A percentile compares a stretch with the other conserved stretches of the same genome.
phyloP scores from a whole-genome alignment of 805 yeast species.

The Komagataella pseudopastoris region DNA sequence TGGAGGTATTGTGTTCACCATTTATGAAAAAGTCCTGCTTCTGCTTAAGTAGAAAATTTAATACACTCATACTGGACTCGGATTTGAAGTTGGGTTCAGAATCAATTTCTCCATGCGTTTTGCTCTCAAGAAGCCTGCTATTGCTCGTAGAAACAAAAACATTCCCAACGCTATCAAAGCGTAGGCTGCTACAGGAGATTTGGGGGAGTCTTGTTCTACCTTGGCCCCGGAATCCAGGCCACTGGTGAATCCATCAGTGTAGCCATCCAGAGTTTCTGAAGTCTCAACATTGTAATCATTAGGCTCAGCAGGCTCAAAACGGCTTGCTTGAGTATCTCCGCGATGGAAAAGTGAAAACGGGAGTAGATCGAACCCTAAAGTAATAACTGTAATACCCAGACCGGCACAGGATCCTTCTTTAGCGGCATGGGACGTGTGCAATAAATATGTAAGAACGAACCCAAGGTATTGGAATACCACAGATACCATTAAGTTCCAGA shows the following conservation, averaged over 20 bases:
- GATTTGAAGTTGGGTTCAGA: constrained; percentile 22
- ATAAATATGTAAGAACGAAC: constrained; percentile 73
- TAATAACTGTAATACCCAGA: constrained; percentile 69
- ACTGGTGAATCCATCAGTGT: constrained; percentile 14
- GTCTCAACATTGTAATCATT: constrained; percentile 34
- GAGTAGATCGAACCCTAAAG: constrained; percentile 47
- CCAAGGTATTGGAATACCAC: constrained; percentile 93
- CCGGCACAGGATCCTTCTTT: constrained; percentile 93
- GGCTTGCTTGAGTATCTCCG: constrained; percentile 13
- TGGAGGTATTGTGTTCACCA: constrained; percentile 96
- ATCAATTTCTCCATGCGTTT: constrained; percentile 61
- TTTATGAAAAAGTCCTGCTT: constrained; percentile 79
- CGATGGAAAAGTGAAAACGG: constrained; percentile 24
- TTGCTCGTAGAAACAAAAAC: constrained; percentile 48
- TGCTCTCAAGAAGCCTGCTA: constrained; percentile 65
- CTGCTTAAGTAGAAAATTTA: constrained; percentile 15
- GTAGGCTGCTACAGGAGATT: constrained; percentile 43
- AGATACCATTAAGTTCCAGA: constrained; percentile 84
- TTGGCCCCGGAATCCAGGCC: constrained; percentile 5
- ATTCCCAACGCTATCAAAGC: constrained; percentile 56
- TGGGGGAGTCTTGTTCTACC: constrained; percentile 7
- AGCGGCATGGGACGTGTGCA: constrained; percentile 96
- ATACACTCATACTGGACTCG: neutral
- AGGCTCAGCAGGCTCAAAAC: constrained; percentile 45
- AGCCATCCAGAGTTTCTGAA: constrained; percentile 11